Conservation (phyloP, 2,329 filamentous ascomycete species). For the Sporothrix dimorphospora region DNA sequence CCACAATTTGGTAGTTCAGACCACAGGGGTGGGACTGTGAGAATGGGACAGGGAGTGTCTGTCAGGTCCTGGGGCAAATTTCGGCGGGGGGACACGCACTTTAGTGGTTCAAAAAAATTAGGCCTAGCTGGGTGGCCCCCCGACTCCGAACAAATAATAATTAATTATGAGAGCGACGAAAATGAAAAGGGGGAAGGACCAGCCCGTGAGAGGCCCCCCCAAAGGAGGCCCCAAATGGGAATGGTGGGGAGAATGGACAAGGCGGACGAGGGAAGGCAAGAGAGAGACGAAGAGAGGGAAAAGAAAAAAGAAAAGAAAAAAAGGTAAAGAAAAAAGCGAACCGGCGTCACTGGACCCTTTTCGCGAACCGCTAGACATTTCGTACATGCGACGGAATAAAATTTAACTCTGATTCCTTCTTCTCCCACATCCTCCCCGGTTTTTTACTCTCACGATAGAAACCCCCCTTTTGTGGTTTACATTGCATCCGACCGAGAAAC, state of each 20-base stretch:
- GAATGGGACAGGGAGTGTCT: neutral
- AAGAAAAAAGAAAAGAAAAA: neutral
- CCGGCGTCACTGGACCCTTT: neutral
- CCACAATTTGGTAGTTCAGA: slow-evolving; percentile 10
- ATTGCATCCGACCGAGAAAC: neutral
- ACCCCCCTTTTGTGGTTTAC: neutral
- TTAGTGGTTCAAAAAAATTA: slow-evolving; percentile 14
- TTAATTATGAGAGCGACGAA: neutral
- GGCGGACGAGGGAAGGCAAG: slow-evolving; percentile 3
- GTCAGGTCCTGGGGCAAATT: slow-evolving; percentile 7
- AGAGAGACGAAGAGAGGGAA: neutral
- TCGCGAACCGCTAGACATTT: slow-evolving; percentile 3
- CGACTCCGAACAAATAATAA: slow-evolving; percentile 11
- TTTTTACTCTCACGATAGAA: neutral
- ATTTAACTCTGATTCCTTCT: neutral
- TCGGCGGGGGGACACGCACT: neutral
- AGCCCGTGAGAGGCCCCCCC: slow-evolving; percentile 2
- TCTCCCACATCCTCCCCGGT: neutral
- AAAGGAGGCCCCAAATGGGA: slow-evolving; percentile 2
- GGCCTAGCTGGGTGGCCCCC: slow-evolving; percentile 1
- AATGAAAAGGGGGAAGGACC: slow-evolving; percentile 16
- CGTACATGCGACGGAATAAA: slow-evolving; percentile 3
- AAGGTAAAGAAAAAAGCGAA: slow-evolving; percentile 13
- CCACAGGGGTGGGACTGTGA: neutral
- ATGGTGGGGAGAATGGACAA: neutral